phyloP scores from a whole-genome alignment of 441 rosid species.

The Erodium chrysanthum region DNA sequence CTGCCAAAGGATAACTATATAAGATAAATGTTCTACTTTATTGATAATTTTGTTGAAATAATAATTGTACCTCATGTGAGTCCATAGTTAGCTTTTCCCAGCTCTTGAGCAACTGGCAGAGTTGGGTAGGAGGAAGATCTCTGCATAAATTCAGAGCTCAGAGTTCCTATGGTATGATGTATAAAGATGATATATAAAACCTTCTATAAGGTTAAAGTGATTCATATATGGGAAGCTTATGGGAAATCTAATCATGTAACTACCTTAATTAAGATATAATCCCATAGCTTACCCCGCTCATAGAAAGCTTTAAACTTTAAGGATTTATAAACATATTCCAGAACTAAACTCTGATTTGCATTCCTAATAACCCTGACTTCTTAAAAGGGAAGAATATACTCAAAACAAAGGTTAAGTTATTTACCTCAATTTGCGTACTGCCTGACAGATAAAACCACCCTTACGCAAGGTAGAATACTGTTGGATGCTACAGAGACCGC shows the following conservation, averaged over 20 bases:
- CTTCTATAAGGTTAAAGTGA: not conserved
- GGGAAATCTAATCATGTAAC: not conserved
- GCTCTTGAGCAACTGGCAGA: slow-evolving; percentile 41
- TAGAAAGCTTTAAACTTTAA: not conserved
- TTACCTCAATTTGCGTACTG: slow-evolving; percentile 58
- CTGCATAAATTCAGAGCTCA: slow-evolving; percentile 34
- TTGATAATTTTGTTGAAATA: not conserved
- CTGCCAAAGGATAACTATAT: not conserved
- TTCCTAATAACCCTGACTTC: not conserved
- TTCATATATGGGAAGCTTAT: not conserved
- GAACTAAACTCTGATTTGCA: not conserved
- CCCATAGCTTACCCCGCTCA: not conserved
- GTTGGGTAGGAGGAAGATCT: slow-evolving; percentile 53
- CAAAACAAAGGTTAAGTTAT: slow-evolving; percentile 11
- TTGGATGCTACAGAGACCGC: slow-evolving; percentile 15
- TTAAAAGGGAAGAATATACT: not conserved
- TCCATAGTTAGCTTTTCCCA: slow-evolving; percentile 57
- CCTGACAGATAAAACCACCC: slow-evolving; percentile 37
- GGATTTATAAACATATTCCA: not conserved
- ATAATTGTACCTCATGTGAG: slow-evolving; percentile 46
- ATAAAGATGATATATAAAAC: not conserved
- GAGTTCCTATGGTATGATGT: slow-evolving; percentile 6
- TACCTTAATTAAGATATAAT: not conserved
- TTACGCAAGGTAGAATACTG: slow-evolving; percentile 21
- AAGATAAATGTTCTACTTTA: not conserved